These are phyloP conservation scores for Elsinoe perseae DNA, from an alignment of 2,329 filamentous ascomycete species.

Conservation along the genomic window DNA sequence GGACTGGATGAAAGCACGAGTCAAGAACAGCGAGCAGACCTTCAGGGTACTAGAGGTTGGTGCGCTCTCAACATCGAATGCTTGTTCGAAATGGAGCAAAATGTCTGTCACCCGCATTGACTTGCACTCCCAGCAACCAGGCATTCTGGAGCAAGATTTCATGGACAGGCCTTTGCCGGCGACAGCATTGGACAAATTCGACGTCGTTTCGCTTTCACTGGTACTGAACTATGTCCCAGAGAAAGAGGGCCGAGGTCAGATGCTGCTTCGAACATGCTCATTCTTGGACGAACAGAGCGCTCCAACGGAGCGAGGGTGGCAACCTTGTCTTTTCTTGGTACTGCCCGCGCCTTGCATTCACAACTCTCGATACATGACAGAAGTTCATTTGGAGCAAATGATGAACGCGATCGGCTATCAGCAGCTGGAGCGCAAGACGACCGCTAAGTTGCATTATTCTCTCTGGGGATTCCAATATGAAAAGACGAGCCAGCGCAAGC, in stretches of 20 bases:
- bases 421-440: constrained; percentile 59
- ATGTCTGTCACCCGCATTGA: constrained; percentile 81
- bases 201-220: constrained; percentile 83
- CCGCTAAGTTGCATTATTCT: constrained; percentile 78
- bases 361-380: constrained; percentile 85
- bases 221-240: constrained; percentile 93
- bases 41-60: constrained; percentile 80
- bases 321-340: constrained; percentile 78
- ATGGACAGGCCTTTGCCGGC: constrained; percentile 74
- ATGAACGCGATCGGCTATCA: constrained; percentile 71
- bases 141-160: constrained; percentile 85
- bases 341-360: constrained; percentile 78
- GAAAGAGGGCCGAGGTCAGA: constrained; percentile 64
- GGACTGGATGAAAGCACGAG: constrained; percentile 44
- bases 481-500: constrained; percentile 23
- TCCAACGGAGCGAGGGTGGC: constrained; percentile 29
- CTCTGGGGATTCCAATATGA: constrained; percentile 57
- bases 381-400: constrained; percentile 59
- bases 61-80: constrained; percentile 74
- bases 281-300: constrained; percentile 50
- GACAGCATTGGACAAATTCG: constrained; percentile 58
- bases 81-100: constrained; percentile 62
- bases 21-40: background rate
- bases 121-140: constrained; percentile 73
- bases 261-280: constrained; percentile 67